Evolutionary conservation across 345 rosid species (phyloP).

Genomic region (Isatis tinctoria): DNA sequence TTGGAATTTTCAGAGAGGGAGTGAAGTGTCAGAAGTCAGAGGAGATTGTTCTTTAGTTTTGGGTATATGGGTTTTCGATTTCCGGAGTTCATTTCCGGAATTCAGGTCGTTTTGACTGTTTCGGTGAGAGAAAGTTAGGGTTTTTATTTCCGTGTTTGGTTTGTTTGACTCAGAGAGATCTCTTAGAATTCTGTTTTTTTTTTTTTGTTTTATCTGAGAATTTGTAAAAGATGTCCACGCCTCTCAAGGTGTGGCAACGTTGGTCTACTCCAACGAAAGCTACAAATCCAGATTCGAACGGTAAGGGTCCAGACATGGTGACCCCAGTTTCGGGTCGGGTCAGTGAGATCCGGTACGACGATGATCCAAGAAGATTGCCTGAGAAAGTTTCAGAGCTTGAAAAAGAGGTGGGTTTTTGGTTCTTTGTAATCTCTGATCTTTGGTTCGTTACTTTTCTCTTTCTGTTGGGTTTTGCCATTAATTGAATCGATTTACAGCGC

Average conservation of each 20-base stretch:
- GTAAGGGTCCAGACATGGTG: slow-evolving; percentile 34
- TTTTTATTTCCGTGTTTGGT: too few relatives aligned
- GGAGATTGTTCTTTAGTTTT: not conserved
- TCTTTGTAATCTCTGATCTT: not conserved
- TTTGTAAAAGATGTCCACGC: slow-evolving; percentile 61
- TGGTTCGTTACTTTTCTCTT: not conserved
- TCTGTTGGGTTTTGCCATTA: not conserved
- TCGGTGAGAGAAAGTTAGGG: slow-evolving; percentile 22
- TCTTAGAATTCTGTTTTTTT: slow-evolving; percentile 12
- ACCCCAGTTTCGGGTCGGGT: slow-evolving; percentile 43
- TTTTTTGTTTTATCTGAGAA: slow-evolving; percentile 14
- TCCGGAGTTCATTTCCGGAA: slow-evolving; percentile 6
- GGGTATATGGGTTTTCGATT: slow-evolving; percentile 19
- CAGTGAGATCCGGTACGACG: slow-evolving; percentile 32
- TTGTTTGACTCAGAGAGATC: slow-evolving; percentile 31
- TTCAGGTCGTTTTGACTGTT: not conserved
- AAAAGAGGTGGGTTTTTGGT: slow-evolving; percentile 54
- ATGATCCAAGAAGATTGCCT: slow-evolving; percentile 38
- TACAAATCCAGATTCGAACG: slow-evolving; percentile 30
- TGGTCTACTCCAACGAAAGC: slow-evolving; percentile 62
- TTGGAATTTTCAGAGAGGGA: slow-evolving; percentile 34
- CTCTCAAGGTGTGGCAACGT: slow-evolving; percentile 65
- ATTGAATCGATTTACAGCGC: slow-evolving; percentile 1
- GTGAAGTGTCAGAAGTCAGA: slow-evolving; percentile 3
- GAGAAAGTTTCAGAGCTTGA: slow-evolving; percentile 64